A percentile compares a stretch with the other conserved stretches of the same genome.
phyloP scores from a whole-genome alignment of 106 monocot species.

The Ottelia alismoides region DNA sequence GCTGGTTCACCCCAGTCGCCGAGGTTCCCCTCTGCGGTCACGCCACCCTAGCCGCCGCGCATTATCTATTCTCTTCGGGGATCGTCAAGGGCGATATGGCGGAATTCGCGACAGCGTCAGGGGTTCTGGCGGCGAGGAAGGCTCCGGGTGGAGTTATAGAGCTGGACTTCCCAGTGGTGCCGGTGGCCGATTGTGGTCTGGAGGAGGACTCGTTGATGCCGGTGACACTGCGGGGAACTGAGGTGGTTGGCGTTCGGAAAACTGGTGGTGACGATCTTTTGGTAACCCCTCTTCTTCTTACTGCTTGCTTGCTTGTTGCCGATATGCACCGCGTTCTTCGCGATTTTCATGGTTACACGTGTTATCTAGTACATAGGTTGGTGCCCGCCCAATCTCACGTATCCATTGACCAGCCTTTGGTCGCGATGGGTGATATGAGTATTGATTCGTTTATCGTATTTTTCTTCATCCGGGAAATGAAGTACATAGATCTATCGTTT shows the following conservation, averaged over 20 bases:
- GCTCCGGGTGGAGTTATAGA: slow-evolving; percentile 29
- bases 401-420: no score
- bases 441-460: no score
- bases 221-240: slow-evolving; percentile 37
- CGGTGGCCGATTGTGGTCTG: slow-evolving; percentile 24
- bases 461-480: no score
- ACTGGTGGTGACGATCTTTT: slow-evolving; percentile 15
- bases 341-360: no score
- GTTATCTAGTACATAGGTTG: no score
- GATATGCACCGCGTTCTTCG: no score
- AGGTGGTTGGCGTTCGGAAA: slow-evolving; percentile 39
- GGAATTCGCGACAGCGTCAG: slow-evolving; percentile 68
- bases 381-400: no score
- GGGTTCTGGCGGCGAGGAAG: slow-evolving; percentile 60
- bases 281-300: no score
- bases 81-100: slow-evolving; percentile 22
- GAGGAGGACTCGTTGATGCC: slow-evolving; percentile 40
- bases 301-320: not conserved
- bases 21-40: slow-evolving; percentile 85
- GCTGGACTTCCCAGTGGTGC: slow-evolving; percentile 55
- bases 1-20: slow-evolving; percentile 53
- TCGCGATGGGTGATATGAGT: no score
- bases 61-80: slow-evolving; percentile 55
- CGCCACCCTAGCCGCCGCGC: slow-evolving; percentile 76
- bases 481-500: no score